Evolutionary conservation across 331 rosid genomes (phyloP).

Genomic region (Ulmus americana): DNA sequence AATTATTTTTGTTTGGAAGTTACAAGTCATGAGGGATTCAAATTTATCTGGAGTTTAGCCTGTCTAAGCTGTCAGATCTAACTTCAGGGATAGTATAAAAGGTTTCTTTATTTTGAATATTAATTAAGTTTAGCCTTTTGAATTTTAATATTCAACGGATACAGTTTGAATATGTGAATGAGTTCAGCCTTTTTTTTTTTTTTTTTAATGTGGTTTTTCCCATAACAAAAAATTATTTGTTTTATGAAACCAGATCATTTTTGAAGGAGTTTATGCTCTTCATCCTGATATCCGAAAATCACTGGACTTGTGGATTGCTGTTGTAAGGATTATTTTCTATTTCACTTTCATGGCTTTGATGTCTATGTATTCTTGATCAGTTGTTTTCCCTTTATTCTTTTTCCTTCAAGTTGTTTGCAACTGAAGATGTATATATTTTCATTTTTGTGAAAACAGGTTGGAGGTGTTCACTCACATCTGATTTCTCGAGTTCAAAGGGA

Average conservation of each 20-base stretch:
- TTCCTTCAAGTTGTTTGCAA: background rate
- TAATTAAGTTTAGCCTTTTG: too few species aligned
- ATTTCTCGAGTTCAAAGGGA: conserved; percentile 98
- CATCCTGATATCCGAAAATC: conserved; percentile 91
- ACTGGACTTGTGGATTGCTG: conserved; percentile 96
- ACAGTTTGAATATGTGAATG: too few species aligned
- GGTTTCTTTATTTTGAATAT: too few species aligned
- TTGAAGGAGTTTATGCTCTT: conserved; percentile 96
- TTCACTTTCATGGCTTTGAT: conserved; percentile 23
- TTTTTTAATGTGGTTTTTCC: background rate
- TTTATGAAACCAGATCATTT: conserved; percentile 61
- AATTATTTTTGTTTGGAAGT: background rate
- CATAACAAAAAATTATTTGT: background rate
- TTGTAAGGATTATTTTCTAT: conserved; percentile 55
- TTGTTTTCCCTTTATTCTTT: background rate
- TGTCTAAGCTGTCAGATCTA: conserved; percentile 4
- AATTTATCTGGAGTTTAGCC: background rate
- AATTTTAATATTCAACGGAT: too few species aligned
- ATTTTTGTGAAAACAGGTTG: conserved; percentile 57
- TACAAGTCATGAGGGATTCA: background rate
- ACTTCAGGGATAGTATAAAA: too few species aligned
- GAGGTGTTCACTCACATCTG: conserved; percentile 98
- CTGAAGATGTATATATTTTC: background rate
- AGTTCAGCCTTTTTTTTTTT: too few species aligned
- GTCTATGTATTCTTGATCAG: conserved; percentile 6